phyloP scores from a whole-genome alignment of 306 rosid genomes.

The Potentilla sterilis region DNA sequence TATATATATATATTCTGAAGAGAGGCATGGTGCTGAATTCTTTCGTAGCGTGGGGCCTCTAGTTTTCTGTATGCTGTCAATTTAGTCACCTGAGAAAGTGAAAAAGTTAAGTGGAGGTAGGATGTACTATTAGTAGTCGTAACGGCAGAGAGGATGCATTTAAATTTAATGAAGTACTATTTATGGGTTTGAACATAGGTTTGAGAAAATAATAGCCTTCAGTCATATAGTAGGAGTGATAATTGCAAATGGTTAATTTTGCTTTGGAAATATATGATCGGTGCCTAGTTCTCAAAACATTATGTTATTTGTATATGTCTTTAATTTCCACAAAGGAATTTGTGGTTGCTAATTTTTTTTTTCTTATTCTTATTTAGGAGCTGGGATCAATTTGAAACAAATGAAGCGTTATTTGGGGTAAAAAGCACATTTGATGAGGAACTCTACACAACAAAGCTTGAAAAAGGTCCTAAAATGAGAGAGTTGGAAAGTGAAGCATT shows the following conservation, averaged over 20 bases:
- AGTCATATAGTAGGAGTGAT: not conserved
- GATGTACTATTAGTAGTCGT: not conserved
- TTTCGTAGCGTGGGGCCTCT: not conserved
- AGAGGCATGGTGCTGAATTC: not conserved
- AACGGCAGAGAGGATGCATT: not conserved
- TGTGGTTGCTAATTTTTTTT: not conserved
- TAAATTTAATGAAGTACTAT: not conserved
- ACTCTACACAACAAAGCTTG: conserved; percentile 85
- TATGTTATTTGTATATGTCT: not conserved
- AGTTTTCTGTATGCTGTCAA: not conserved
- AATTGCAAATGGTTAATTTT: not conserved
- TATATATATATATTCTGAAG: not conserved
- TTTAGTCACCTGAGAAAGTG: conserved; percentile 6
- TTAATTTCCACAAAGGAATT: not conserved
- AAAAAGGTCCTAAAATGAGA: conserved; percentile 73
- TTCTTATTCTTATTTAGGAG: conserved; percentile 43
- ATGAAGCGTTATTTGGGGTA: conserved; percentile 80
- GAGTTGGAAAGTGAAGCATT: conserved; percentile 75
- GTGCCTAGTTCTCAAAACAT: not conserved
- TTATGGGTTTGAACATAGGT: not conserved
- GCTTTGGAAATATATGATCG: not conserved
- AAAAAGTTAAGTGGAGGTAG: not conserved
- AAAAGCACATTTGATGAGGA: conserved; percentile 90
- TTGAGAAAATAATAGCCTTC: not conserved
- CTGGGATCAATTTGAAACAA: conserved; percentile 95